phyloP scores from a whole-genome alignment of 2,329 filamentous ascomycete species.

The Pseudopithomyces chartarum region DNA sequence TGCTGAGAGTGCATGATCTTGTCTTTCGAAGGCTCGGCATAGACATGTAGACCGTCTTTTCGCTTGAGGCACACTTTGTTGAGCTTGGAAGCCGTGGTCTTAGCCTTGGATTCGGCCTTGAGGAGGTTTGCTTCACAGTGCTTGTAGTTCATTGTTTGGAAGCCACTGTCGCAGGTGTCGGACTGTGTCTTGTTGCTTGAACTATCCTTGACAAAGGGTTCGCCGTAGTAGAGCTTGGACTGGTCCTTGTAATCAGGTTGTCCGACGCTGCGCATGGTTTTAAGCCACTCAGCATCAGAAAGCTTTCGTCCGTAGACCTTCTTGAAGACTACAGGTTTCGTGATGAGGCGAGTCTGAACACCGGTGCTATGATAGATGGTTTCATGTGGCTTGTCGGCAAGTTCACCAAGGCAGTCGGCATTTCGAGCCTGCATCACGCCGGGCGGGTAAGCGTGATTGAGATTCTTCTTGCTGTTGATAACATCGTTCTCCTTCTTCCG shows the following conservation, averaged over 20 bases:
- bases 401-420: neutral
- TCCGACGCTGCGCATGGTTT: constrained; percentile 18
- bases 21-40: neutral
- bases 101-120: constrained; percentile 20
- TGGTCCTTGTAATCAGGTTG: neutral
- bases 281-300: constrained; percentile 8
- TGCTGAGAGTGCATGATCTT: constrained; percentile 1
- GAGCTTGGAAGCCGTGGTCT: constrained; percentile 13
- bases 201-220: neutral
- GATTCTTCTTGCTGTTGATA: neutral
- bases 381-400: neutral
- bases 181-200: neutral
- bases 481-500: neutral
- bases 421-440: neutral
- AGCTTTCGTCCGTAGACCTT: constrained; percentile 18
- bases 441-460: neutral
- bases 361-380: constrained; percentile 18
- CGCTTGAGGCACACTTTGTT: neutral
- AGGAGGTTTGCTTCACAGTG: constrained; percentile 8
- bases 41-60: neutral
- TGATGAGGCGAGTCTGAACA: constrained; percentile 20
- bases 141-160: constrained; percentile 17
- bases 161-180: constrained; percentile 10
- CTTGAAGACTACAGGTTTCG: constrained; percentile 11
- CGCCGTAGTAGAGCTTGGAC: constrained; percentile 9